Conservation (phyloP, 208 protist genomes). For the Crithidia thermophila region DNA sequence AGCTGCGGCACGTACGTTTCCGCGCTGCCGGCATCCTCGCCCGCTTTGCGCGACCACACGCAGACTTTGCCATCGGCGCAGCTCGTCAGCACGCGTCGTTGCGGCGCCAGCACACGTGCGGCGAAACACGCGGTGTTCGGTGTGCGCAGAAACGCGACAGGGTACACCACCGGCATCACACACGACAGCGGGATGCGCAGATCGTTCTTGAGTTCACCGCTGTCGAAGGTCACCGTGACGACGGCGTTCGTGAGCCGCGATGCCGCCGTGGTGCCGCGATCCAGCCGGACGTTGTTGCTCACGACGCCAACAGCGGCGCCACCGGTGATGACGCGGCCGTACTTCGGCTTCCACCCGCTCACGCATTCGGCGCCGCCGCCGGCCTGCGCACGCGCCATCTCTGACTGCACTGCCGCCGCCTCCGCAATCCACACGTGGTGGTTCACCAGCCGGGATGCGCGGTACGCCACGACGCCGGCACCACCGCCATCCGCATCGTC, state of each 20-base stretch:
- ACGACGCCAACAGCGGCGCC: slow-evolving; percentile 65
- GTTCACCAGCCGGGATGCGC: slow-evolving; percentile 57
- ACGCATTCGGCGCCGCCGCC: background rate
- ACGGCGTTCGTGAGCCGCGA: slow-evolving; percentile 37
- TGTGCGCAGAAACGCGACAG: slow-evolving; percentile 43
- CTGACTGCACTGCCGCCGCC: slow-evolving; percentile 25
- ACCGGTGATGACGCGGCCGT: slow-evolving; percentile 44
- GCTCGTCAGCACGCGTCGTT: slow-evolving; percentile 50
- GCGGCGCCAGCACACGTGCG: slow-evolving; percentile 47
- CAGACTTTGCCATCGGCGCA: slow-evolving; percentile 57
- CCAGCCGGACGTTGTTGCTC: slow-evolving; percentile 45
- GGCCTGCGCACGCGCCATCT: slow-evolving; percentile 21
- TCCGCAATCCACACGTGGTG: slow-evolving; percentile 62
- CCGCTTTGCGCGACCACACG: slow-evolving; percentile 48
- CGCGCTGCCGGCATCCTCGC: background rate
- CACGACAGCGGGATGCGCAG: slow-evolving; percentile 63
- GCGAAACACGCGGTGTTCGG: slow-evolving; percentile 54
- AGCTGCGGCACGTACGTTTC: slow-evolving; percentile 47
- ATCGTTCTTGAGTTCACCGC: slow-evolving; percentile 57
- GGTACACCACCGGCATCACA: slow-evolving; percentile 73
- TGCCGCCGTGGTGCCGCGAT: background rate
- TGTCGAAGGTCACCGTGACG: slow-evolving; percentile 58
- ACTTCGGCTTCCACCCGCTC: slow-evolving; percentile 77
- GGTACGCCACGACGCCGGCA: slow-evolving; percentile 31
- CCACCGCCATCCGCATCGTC: background rate